These are phyloP conservation scores for Rutstroemia sp. DNA, from an alignment of 2,329 filamentous ascomycete species.

Conservation along the genomic window DNA sequence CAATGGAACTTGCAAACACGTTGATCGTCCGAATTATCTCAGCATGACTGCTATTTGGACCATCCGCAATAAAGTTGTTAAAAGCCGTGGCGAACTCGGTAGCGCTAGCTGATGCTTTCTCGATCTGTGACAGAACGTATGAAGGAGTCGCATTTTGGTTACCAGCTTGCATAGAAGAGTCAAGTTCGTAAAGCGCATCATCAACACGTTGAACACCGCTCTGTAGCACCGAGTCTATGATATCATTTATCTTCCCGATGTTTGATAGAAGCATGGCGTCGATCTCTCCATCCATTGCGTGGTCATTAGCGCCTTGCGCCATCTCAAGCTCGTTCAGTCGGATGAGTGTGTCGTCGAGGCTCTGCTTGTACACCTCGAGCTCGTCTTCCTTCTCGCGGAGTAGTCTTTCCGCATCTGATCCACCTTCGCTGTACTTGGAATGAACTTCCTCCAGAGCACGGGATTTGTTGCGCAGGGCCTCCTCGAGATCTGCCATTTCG, in stretches of 20 bases:
- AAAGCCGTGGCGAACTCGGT: conserved; percentile 98
- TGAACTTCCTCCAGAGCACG: conserved; percentile 79
- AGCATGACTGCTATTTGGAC: conserved; percentile 79
- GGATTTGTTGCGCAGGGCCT: conserved; percentile 82
- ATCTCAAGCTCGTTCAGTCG: conserved; percentile 84
- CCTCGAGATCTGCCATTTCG: conserved; percentile 94
- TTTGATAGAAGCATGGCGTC: conserved; percentile 82
- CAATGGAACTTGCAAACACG: conserved; percentile 80
- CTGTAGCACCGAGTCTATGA: conserved; percentile 94
- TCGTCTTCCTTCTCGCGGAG: conserved; percentile 95
- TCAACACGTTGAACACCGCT: conserved; percentile 90
- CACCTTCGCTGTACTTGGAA: conserved; percentile 68
- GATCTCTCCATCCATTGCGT: conserved; percentile 81
- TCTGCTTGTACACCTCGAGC: conserved; percentile 94
- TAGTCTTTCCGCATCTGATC: conserved; percentile 76
- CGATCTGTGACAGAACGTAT: conserved; percentile 92
- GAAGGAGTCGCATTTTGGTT: conserved; percentile 96
- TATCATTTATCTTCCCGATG: conserved; percentile 89
- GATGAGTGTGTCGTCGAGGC: conserved; percentile 92
- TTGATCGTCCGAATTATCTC: conserved; percentile 92
- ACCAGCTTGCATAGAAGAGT: conserved; percentile 96
- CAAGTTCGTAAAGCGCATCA: conserved; percentile 92
- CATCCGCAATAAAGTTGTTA: conserved; percentile 97
- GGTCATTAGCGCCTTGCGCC: conserved; percentile 67
- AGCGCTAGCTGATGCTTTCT: conserved; percentile 88